phyloP scores from a whole-genome alignment of 805 yeast species.

The Cyberlindnera amylophila region DNA sequence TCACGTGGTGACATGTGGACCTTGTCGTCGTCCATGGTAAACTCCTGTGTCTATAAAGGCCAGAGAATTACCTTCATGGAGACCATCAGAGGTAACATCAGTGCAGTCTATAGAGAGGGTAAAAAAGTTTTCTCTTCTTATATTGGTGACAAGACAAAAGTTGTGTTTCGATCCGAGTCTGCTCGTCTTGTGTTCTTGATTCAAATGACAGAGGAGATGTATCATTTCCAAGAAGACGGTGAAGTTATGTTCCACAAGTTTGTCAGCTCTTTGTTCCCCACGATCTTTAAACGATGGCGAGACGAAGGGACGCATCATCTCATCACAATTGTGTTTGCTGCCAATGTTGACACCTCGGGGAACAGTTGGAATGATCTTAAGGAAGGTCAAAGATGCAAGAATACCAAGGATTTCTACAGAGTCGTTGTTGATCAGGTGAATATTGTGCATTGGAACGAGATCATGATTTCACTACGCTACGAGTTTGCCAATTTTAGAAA shows the following conservation, averaged over 20 bases:
- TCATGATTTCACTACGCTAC: constrained; percentile 79
- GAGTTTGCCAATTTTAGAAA: constrained; percentile 82
- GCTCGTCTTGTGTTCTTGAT: constrained; percentile 79
- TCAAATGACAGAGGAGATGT: constrained; percentile 93
- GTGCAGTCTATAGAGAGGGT: constrained; percentile 62
- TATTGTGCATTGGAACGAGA: constrained; percentile 83
- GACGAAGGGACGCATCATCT: constrained; percentile 84
- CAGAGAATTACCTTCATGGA: constrained; percentile 63
- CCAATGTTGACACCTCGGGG: constrained; percentile 55
- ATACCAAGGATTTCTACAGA: constrained; percentile 76
- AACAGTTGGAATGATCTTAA: constrained; percentile 54
- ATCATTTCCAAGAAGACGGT: constrained; percentile 97
- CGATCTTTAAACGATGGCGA: constrained; percentile 83
- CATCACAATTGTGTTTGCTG: constrained; percentile 85
- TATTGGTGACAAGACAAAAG: constrained; percentile 67
- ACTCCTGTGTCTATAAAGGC: constrained; percentile 60
- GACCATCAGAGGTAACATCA: constrained; percentile 59
- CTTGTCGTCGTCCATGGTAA: constrained; percentile 56
- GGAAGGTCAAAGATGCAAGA: constrained; percentile 67
- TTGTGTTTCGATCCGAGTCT: constrained; percentile 88
- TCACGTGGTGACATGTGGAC: constrained; percentile 95
- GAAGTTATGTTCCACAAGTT: constrained; percentile 90
- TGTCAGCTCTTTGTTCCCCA: constrained; percentile 89
- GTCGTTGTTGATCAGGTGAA: constrained; percentile 95
- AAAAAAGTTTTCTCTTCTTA: constrained; percentile 70